Base-by-base conservation (phyloP, 2,329 filamentous ascomycete genomes). In the Clarireedia hainanense region DNA sequence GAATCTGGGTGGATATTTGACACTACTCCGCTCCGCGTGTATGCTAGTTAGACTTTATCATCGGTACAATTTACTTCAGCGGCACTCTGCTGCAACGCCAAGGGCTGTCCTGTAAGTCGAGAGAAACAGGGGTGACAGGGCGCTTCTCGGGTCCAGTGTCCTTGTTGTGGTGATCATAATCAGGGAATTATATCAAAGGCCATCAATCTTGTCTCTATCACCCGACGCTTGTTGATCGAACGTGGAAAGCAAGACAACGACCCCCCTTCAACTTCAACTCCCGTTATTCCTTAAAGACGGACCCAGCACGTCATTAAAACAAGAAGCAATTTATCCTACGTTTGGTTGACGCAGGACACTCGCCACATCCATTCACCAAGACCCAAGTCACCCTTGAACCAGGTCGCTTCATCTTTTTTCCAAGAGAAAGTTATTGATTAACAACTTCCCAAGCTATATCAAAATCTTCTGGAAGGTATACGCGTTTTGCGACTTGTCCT, bases 171-270 rank as follows among this genome's bases (percentile, higher is more conserved):
- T 61, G 63, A 65, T 65, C 63, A 63, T 64, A 64, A 58, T 56
- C 54, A 63, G 56, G 59, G 61, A 63, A 63, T 63, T 61, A 62
- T 59, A 55, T 61, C 59, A 57, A 61, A 48, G 55, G 57, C 63
- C 60, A 63, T 46, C 59, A 64, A 64, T 65, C 61, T 67, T 68
- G 59, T 26, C 17, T 46, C 64, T 62, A 67, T 66, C 63, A 64
- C 55, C 65, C 65, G 64, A 60, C 59, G 58, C 55, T 61, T 62
- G 63, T 64, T 64, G 64, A 66, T 64, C 63, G 61, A 66, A 65
- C 62, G 59, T 64, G 60, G 61, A 60, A 64, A 64, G 61, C 64
- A 64, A 59, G 60, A 62, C 60, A 60, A 54, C 58, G 50, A 56
- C 58, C 58, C 59, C 60, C 57, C 52, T 64, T 57, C 59, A 60